These are phyloP conservation scores for Neurospora sp. DNA, from an alignment of 495 filamentous ascomycete genomes.

Conservation along the genomic window DNA sequence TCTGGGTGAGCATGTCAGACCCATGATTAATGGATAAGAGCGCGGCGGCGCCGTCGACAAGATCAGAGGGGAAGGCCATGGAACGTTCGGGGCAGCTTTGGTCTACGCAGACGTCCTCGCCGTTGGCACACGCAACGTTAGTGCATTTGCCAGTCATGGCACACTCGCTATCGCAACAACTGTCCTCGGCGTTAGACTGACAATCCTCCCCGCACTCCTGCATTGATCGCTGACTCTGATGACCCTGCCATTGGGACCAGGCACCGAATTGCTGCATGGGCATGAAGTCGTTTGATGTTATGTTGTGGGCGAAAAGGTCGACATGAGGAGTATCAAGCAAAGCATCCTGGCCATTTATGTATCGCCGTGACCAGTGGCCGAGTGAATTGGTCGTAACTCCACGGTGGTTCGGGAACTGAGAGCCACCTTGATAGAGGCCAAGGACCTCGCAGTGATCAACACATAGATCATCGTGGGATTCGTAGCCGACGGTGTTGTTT, in stretches of 20 bases:
- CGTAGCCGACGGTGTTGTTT: slow-evolving; percentile 3
- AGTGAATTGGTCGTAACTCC: slow-evolving; percentile 4
- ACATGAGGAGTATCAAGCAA: not conserved
- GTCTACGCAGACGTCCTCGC: slow-evolving; percentile 23
- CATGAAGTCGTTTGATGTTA: not conserved
- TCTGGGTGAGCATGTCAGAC: slow-evolving; percentile 6
- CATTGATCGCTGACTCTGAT: slow-evolving; percentile 3
- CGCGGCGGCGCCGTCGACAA: slow-evolving; percentile 21
- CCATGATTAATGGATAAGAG: slow-evolving; percentile 25
- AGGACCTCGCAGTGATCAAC: slow-evolving; percentile 26
- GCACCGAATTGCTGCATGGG: not conserved
- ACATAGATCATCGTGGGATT: slow-evolving; percentile 34
- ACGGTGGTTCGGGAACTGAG: slow-evolving; percentile 20
- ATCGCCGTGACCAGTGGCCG: not conserved
- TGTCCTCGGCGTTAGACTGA: slow-evolving; percentile 15
- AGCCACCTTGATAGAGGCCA: slow-evolving; percentile 22
- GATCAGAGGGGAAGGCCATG: slow-evolving; percentile 9
- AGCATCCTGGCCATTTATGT: not conserved
- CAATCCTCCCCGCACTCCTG: slow-evolving; percentile 21
- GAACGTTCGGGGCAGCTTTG: slow-evolving; percentile 21
- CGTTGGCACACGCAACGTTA: slow-evolving; percentile 19
- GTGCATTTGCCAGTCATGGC: slow-evolving; percentile 29
- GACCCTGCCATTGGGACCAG: not conserved
- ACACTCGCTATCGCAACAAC: slow-evolving; percentile 27
- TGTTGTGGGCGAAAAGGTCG: not conserved